A percentile compares a stretch with the other conserved stretches of the same genome.
Evolutionary conservation across 305 asterid genomes (phyloP).

Genomic region (Fraxinus latifolia): DNA sequence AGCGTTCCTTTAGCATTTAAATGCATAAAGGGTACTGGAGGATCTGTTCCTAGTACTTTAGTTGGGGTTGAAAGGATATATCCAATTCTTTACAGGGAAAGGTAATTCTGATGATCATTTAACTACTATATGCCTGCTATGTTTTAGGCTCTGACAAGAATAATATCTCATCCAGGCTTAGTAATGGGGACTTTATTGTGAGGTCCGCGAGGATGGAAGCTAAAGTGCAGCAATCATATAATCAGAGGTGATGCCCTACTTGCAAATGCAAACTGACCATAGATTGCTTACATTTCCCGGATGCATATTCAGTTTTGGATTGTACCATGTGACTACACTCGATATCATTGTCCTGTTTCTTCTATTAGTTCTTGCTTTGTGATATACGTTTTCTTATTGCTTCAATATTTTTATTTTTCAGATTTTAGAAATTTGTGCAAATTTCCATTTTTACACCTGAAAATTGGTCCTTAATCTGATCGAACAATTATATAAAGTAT

Average conservation of each 20-base stretch:
- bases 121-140: slow-evolving; percentile 6
- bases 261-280: slow-evolving; percentile 9
- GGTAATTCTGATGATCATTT: slow-evolving; percentile 44
- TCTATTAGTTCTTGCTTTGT: neutral
- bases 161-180: slow-evolving; percentile 49
- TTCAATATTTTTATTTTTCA: neutral
- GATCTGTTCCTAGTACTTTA: slow-evolving; percentile 75
- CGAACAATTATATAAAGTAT: neutral
- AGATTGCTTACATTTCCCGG: neutral
- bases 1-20: slow-evolving; percentile 72
- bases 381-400: neutral
- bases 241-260: slow-evolving; percentile 54
- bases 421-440: neutral
- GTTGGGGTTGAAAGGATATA: slow-evolving; percentile 76
- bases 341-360: neutral
- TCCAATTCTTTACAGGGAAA: slow-evolving; percentile 80
- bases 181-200: slow-evolving; percentile 55
- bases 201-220: slow-evolving; percentile 80
- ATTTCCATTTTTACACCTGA: neutral
- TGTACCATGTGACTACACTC: neutral
- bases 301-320: neutral
- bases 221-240: slow-evolving; percentile 47
- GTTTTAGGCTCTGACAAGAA: slow-evolving; percentile 26
- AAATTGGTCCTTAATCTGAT: neutral
- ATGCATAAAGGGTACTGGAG: slow-evolving; percentile 85